Evolutionary conservation across 164 flowering plant genomes (phyloP).

Genomic region (Stephania japonica): DNA sequence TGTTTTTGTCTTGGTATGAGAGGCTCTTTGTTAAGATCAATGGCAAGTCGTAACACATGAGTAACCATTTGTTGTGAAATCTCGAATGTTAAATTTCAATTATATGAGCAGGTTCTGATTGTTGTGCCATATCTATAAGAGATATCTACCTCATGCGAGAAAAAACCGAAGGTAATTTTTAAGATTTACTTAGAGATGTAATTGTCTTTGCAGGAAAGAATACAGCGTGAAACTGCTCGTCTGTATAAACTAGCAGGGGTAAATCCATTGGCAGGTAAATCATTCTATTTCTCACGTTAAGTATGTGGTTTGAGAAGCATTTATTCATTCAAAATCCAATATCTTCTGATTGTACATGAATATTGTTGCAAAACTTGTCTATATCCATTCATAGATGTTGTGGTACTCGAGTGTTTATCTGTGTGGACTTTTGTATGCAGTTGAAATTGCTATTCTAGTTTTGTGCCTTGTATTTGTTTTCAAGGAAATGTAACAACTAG

Average conservation of each 20-base stretch:
- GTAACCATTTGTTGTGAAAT: background rate
- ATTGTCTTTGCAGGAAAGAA: conserved; percentile 61
- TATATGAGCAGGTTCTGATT: background rate
- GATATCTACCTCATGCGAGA: background rate
- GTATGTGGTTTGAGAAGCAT: background rate
- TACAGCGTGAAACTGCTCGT: conserved; percentile 90
- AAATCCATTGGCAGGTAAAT: conserved; percentile 89
- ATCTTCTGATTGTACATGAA: background rate
- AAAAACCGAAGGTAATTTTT: too few relatives aligned
- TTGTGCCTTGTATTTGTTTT: background rate
- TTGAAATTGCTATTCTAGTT: background rate
- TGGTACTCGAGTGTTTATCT: background rate
- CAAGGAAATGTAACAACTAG: background rate
- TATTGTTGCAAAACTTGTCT: too few relatives aligned
- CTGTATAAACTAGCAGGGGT: conserved; percentile 89
- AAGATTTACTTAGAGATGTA: background rate
- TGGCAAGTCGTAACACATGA: too few relatives aligned
- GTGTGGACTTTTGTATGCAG: background rate
- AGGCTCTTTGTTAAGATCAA: too few relatives aligned
- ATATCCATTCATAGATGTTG: background rate
- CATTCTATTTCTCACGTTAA: background rate
- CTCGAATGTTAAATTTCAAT: background rate
- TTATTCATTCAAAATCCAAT: background rate
- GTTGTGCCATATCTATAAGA: background rate
- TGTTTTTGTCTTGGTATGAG: too few relatives aligned